Conservation (phyloP, 441 rosid genomes). For the Bocquillonia castaneifolia region DNA sequence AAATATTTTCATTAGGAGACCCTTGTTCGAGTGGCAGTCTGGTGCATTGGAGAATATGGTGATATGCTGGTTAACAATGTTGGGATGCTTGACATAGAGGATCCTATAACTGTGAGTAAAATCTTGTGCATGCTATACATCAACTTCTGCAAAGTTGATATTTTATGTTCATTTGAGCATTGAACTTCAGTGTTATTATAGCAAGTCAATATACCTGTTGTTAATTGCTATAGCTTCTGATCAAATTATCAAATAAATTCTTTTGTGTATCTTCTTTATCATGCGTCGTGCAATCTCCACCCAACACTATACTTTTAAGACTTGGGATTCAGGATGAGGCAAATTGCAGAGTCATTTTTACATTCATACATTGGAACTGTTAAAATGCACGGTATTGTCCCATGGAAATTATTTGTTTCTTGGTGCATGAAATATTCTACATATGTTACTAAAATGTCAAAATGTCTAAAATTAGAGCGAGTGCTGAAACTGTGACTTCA, state of each 20-base stretch:
- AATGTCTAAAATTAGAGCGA: background rate
- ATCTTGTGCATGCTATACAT: constrained; percentile 5
- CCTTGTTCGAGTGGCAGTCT: constrained; percentile 90
- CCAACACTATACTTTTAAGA: background rate
- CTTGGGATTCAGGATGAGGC: background rate
- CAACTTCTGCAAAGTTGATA: constrained; percentile 21
- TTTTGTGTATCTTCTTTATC: background rate
- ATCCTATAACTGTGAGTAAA: constrained; percentile 77
- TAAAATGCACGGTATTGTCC: background rate
- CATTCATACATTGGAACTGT: background rate
- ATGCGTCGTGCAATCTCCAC: background rate
- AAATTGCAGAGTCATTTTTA: background rate
- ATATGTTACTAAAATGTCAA: background rate
- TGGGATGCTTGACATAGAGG: constrained; percentile 83
- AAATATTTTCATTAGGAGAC: constrained; percentile 53
- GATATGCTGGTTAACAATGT: constrained; percentile 81
- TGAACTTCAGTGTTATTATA: background rate
- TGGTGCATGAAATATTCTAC: background rate
- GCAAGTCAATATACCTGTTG: background rate
- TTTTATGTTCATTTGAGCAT: constrained; percentile 8
- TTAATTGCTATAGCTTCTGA: background rate
- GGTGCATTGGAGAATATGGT: constrained; percentile 99
- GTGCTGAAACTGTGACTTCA: background rate
- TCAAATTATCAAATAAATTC: background rate
- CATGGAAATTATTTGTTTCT: background rate